Evolutionary conservation across 1,284 basidiomycete genomes (phyloP).

Genomic region (Heliocybe sulcata): DNA sequence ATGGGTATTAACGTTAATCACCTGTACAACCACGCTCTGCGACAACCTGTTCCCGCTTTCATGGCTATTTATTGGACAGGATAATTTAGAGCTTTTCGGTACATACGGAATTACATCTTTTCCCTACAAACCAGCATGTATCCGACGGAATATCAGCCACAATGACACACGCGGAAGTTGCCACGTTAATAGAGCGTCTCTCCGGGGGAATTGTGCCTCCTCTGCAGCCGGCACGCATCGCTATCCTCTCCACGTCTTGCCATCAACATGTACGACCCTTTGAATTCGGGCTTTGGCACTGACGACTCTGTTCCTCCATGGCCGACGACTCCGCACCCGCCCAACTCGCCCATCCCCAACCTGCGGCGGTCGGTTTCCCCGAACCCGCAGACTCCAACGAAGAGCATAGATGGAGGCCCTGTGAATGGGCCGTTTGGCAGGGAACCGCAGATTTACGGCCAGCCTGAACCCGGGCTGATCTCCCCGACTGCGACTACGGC

Average conservation of each 20-base stretch:
- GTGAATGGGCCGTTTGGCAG: conserved; percentile 58
- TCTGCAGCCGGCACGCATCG: neutral
- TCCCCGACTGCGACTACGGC: conserved; percentile 59
- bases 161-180: neutral
- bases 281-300: conserved; percentile 23
- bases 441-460: conserved; percentile 78
- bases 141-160: too few relatives aligned
- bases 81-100: neutral
- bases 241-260: neutral
- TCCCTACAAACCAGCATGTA: too few relatives aligned
- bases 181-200: neutral
- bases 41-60: too few relatives aligned
- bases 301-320: conserved; percentile 30
- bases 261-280: conserved; percentile 30
- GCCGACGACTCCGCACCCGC: conserved; percentile 34
- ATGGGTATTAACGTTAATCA: too few relatives aligned
- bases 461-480: conserved; percentile 72
- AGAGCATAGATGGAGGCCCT: conserved; percentile 25
- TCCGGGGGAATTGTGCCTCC: neutral
- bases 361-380: conserved; percentile 25
- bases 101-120: neutral
- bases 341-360: conserved; percentile 31
- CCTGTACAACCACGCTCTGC: too few relatives aligned
- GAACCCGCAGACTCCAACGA: conserved; percentile 34
- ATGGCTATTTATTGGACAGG: too few relatives aligned